Conservation (phyloP, 2,329 filamentous ascomycete genomes). For the Fusarium incarnatum region DNA sequence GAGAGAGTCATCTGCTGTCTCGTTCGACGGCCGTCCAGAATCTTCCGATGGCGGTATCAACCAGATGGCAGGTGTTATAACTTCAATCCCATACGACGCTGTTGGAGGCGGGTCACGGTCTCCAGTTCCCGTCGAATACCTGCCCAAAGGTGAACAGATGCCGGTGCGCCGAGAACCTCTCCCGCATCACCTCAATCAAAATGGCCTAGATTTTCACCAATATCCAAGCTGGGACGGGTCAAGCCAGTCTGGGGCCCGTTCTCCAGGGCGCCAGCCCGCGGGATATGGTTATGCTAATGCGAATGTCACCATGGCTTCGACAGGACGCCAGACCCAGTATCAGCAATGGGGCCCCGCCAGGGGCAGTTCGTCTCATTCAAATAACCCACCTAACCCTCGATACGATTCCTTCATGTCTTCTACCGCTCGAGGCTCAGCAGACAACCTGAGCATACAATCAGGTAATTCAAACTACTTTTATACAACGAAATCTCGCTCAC, state of each 20-base stretch:
- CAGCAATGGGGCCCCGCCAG: conserved; percentile 77
- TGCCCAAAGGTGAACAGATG: conserved; percentile 74
- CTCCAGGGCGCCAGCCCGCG: conserved; percentile 71
- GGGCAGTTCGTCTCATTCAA: conserved; percentile 66
- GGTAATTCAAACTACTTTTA: conserved; percentile 62
- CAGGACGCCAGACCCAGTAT: conserved; percentile 77
- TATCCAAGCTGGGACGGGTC: conserved; percentile 79
- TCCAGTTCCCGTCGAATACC: conserved; percentile 78
- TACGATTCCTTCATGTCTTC: conserved; percentile 73
- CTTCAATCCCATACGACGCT: conserved; percentile 87
- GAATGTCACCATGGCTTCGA: conserved; percentile 78
- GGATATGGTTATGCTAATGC: conserved; percentile 60
- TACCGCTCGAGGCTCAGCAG: conserved; percentile 67
- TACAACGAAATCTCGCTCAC: conserved; percentile 49
- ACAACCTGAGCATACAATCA: conserved; percentile 68
- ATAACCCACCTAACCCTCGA: conserved; percentile 64
- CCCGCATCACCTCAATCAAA: conserved; percentile 86
- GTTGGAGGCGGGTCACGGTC: conserved; percentile 73
- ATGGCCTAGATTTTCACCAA: conserved; percentile 84
- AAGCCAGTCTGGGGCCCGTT: conserved; percentile 63
- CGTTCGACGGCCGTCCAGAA: conserved; percentile 71
- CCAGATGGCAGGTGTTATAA: conserved; percentile 84
- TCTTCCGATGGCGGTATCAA: conserved; percentile 75
- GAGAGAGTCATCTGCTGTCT: conserved; percentile 77
- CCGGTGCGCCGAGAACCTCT: conserved; percentile 76